These are phyloP conservation scores for Globisporangium polare DNA, from an alignment of 352 stramenopile genomes.

Conservation along the genomic window DNA sequence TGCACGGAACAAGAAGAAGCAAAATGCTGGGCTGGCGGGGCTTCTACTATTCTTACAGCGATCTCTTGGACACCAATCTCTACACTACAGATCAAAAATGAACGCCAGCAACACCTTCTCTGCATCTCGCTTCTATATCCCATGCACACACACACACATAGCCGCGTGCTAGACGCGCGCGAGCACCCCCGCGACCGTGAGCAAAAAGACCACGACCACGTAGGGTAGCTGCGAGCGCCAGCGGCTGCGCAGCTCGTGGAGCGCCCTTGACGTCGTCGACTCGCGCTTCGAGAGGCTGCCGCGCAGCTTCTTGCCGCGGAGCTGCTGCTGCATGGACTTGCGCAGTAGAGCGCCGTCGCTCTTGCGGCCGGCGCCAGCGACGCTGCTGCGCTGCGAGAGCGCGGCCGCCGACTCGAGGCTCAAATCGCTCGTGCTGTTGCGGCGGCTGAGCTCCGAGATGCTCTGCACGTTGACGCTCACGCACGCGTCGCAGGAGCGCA, in stretches of 20 bases:
- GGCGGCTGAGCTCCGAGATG: conserved; percentile 35
- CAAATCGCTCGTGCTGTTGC: conserved; percentile 34
- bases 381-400: conserved; percentile 1
- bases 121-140: not conserved
- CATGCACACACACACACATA: not conserved
- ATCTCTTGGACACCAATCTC: not conserved
- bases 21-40: not conserved
- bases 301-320: not conserved
- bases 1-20: not conserved
- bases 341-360: conserved; percentile 17
- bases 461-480: conserved; percentile 56
- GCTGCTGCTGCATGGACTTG: conserved; percentile 9
- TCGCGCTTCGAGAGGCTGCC: conserved; percentile 1
- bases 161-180: not conserved
- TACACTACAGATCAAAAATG: conserved; percentile 1
- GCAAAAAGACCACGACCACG: conserved; percentile 25
- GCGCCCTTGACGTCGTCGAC: conserved; percentile 1
- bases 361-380: conserved; percentile 1
- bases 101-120: not conserved
- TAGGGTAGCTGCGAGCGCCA: conserved; percentile 31
- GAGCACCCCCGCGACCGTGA: conserved; percentile 24
- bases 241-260: conserved; percentile 12
- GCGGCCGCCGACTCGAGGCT: conserved; percentile 11
- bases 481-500: conserved; percentile 76
- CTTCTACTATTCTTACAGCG: not conserved